Conservation (phyloP, 1,284 basidiomycete species). For the Schizophyllum commune region DNA sequence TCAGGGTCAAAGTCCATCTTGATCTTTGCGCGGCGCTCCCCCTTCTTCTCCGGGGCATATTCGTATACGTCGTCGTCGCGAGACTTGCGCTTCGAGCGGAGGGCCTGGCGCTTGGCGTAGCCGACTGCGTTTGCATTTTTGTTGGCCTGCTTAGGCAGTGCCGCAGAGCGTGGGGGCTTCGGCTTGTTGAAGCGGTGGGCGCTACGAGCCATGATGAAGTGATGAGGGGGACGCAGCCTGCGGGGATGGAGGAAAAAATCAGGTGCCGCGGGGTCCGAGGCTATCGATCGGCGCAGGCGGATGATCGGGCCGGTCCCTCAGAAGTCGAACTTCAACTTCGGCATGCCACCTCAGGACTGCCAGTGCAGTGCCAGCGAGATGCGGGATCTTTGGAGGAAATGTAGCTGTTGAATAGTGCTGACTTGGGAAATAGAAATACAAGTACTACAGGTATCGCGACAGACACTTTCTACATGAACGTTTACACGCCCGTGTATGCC, state of each 20-base stretch:
- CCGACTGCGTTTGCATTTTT: conserved; percentile 34
- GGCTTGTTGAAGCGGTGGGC: not conserved
- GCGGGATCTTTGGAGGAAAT: too few species aligned
- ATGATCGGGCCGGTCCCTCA: too few species aligned
- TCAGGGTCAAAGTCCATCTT: conserved; percentile 49
- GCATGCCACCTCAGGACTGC: too few species aligned
- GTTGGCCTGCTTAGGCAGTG: not conserved
- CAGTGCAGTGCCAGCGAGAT: too few species aligned
- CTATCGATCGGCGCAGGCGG: not conserved
- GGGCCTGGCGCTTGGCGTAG: conserved; percentile 44
- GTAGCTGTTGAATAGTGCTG: too few species aligned
- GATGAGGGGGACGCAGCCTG: not conserved
- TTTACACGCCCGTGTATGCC: too few species aligned
- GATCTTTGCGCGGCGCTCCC: conserved; percentile 48
- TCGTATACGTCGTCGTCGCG: conserved; percentile 54
- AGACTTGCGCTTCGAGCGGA: conserved; percentile 27
- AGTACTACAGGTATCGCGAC: too few species aligned
- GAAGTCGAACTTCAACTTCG: too few species aligned
- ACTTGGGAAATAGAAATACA: too few species aligned
- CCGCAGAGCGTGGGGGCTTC: not conserved
- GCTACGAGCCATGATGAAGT: not conserved
- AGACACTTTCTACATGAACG: too few species aligned
- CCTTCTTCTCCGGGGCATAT: conserved; percentile 38
- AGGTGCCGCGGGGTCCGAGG: not conserved
- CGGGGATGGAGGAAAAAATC: not conserved